Base-by-base conservation (phyloP, 768 basidiomycete species). In the Mycena vulgaris region DNA sequence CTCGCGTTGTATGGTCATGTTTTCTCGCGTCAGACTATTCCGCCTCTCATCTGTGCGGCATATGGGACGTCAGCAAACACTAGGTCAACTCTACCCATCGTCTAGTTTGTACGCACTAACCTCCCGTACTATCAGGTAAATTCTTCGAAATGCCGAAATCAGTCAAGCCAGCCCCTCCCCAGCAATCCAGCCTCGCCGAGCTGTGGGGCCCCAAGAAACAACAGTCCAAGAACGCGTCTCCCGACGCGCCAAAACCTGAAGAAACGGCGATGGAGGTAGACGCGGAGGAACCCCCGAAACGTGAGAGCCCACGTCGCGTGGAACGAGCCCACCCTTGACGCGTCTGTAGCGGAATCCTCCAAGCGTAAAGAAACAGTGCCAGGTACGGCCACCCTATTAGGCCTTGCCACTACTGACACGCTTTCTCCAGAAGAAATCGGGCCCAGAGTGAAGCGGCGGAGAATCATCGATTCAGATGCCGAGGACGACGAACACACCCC, bases 121-220 rank as follows among this genome's bases (percentile, higher is more conserved):
- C 47, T 48, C 47, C 42, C 28, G 56, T 33, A 23, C 48, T 11
- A 16, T 11, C 70, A 95, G 93, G 90, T 40, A 93, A 89, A 76
- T 95, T 94, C 84, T 89, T 95, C 63, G 83, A 86, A 66, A 93
- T 94, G 92, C 92, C 94, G 0, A 86, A 86, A 71, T 85, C 86
- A 31, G 72, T 77, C n/a, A 94, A 93, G 80, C 78, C 88, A 31
- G 79, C 90, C 4, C 91, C 92, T 0, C 89, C 91, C 9, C 93
- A 94, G 66, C 94, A 96, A 78, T 85, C 93, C n/a, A 94, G 84
- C 75, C 87, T 96, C 42, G 85, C 88, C 65, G 92, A 94, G 63
- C 85, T 94, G 83, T 95, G 93, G 93, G 85, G 83, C 13, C 83
- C 81, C 74, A 88, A 88, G 80, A 86, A 79, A 71, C 74, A 74